Evolutionary conservation across 768 basidiomycete species (phyloP), one percentile per base, ranked within the genome.

Genomic region (Mycena floridula): DNA sequence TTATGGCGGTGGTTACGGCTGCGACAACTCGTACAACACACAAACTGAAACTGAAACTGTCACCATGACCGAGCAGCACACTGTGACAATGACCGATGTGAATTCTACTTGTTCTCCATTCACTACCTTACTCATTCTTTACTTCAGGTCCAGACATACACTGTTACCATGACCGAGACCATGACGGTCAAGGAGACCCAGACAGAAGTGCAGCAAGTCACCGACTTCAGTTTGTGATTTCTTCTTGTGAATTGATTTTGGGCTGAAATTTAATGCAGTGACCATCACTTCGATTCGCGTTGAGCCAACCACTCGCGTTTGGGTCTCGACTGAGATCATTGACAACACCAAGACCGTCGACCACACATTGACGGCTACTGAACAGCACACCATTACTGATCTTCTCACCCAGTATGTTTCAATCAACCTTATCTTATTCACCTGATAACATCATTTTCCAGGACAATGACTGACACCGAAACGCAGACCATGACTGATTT

Each of bases 241-340:
- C n/a, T n/a, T n/a, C n/a, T n/a, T n/a, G n/a, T n/a, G n/a, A n/a
- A n/a, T n/a, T n/a, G n/a, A n/a, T n/a, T n/a, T n/a, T n/a, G n/a
- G n/a, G 18, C 32, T 35, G 32, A 35, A 7, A 35, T 18, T 4
- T 13, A 35, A 3, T 35, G 13, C 32, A 35, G n/a, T 3, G 32
- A 35, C 32, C 32, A 7, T 35, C 52, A 81, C 79, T 3, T 75
- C 74, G 6, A 67, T 76, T 20, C 61, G 77, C 59, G 61, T 76
- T 25, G 65, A 78, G 35, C 81, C 81, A 38, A 84, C 82, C 22
- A 84, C 81, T 11, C 72, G 74, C 38, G 70, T 82, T 39, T 85
- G 74, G 73, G 72, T 81, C 28, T 83, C 81, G 13, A 85, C 82
- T 18, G 74, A 82, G 60, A 65, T 76, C 56, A 70, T 79, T 51